Evolutionary conservation across 768 basidiomycete species (phyloP).

Genomic region (Russula abietina): DNA sequence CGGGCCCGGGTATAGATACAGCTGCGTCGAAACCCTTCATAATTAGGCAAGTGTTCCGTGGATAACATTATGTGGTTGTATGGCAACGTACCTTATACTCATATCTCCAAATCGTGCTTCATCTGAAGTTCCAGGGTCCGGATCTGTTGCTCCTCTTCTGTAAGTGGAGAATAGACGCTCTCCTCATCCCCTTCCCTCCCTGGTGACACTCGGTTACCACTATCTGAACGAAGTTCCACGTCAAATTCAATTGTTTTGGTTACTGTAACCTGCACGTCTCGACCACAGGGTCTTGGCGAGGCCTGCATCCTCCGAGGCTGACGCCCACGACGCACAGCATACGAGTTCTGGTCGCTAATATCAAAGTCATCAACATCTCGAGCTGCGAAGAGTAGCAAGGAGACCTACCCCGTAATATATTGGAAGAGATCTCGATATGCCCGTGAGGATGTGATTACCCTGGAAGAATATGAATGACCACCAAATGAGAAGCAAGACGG

Average conservation of each 20-base stretch:
- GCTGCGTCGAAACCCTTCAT: neutral
- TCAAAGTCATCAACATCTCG: neutral
- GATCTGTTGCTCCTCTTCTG: conserved; percentile 11
- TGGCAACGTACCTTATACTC: conserved; percentile 8
- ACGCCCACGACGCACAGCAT: neutral
- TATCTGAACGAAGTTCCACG: conserved; percentile 11
- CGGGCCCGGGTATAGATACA: neutral
- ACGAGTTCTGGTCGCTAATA: conserved; percentile 13
- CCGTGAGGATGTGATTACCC: conserved; percentile 21
- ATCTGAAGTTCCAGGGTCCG: conserved; percentile 19
- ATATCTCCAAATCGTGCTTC: conserved; percentile 20
- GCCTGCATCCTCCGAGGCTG: conserved; percentile 11
- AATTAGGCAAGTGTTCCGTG: neutral
- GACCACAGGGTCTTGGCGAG: neutral
- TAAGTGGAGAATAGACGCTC: neutral
- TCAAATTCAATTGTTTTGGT: conserved; percentile 22
- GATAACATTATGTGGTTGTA: neutral
- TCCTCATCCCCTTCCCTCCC: neutral
- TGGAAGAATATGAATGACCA: neutral
- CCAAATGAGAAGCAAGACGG: neutral
- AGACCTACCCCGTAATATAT: conserved; percentile 19
- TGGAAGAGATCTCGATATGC: conserved; percentile 24
- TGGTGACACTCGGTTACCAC: neutral
- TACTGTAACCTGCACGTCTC: conserved; percentile 18
- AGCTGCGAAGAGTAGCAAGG: neutral